Evolutionary conservation across 805 yeast genomes (phyloP), one percentile per base, ranked within the genome.

Genomic region (Yamadazyma sp.): DNA sequence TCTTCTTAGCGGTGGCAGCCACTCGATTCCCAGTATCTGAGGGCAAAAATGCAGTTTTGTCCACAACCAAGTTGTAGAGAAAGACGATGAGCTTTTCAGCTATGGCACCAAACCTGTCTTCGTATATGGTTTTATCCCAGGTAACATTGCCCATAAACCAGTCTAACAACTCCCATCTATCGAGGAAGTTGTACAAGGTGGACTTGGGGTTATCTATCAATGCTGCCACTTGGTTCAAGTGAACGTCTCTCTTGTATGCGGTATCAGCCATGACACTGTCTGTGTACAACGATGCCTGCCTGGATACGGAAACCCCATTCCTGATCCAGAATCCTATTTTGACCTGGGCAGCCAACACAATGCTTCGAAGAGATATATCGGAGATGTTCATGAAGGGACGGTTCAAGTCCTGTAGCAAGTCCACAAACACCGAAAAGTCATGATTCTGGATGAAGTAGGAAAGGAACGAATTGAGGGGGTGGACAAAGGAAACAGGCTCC

Each of bases 261-360:
- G 62, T 46, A 40, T 73, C 74, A 2, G 70, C 55, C 52, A 71
- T 62, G 3, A 55, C 44, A 5, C 61, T 49, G n/a, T 67, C 72
- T 38, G 63, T 62, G 45, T 80, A 78, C 11, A 72, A 59, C 0
- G 71, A 53, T 0, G 80, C 73, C 46, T 78, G 79, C 28, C 72
- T 66, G 3, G 77, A 56, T 2, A 71, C 75, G 5, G 75, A 67
- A 36, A 64, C 52, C 14, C 93, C 93, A 50, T 84, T 84, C 60
- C 91, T 72, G 2, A 84, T 73, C 93, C 93, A 84, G 44, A 75
- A 77, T 1, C 84, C 84, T 1, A 75, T 62, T 22, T 71, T 72
- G 3, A 82, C 75, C 50, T 84, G 91, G 3, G 80, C 60, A 13
- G 75, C 70, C 20, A 82, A 60, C 1, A 81, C 88, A 21, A 80